Evolutionary conservation across 106 monocot species (phyloP).

Genomic region (Dioscorea alata): DNA sequence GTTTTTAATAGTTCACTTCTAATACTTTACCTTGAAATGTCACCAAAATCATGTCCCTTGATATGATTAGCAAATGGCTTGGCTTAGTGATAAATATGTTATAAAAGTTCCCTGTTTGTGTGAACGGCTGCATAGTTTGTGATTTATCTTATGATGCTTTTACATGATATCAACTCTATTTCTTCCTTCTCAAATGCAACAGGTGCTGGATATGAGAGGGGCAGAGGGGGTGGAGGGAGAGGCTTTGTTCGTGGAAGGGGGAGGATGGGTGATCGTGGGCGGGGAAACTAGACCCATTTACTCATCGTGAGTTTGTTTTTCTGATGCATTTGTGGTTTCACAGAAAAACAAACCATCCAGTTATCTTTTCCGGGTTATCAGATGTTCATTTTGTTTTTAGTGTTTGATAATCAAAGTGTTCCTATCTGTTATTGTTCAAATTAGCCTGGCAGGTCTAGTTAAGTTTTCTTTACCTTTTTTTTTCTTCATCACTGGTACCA

Average conservation of each 20-base stretch:
- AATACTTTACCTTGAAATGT: no score
- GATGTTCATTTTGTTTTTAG: background rate
- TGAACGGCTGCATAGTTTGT: no score
- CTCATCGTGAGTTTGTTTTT: constrained; percentile 1
- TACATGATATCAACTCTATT: no score
- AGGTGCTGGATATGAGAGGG: constrained; percentile 59
- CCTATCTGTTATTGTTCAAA: background rate
- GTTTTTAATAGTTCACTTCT: no score
- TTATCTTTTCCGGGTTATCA: background rate
- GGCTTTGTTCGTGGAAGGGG: constrained; percentile 69
- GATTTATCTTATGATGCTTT: no score
- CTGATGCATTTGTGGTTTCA: constrained; percentile 4
- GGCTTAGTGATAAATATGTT: no score
- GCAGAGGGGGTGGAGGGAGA: constrained; percentile 49
- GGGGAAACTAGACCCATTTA: constrained; percentile 30
- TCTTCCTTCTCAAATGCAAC: background rate
- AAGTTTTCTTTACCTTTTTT: background rate
- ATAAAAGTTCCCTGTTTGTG: no score
- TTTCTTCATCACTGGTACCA: background rate
- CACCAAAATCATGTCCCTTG: no score
- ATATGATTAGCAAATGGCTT: no score
- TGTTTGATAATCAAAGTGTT: background rate
- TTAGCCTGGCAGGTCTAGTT: background rate
- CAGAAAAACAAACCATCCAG: background rate
- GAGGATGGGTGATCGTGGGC: constrained; percentile 52